Conservation (phyloP, 1,139 yeast genomes). For the Saccharomyces hybrid region DNA sequence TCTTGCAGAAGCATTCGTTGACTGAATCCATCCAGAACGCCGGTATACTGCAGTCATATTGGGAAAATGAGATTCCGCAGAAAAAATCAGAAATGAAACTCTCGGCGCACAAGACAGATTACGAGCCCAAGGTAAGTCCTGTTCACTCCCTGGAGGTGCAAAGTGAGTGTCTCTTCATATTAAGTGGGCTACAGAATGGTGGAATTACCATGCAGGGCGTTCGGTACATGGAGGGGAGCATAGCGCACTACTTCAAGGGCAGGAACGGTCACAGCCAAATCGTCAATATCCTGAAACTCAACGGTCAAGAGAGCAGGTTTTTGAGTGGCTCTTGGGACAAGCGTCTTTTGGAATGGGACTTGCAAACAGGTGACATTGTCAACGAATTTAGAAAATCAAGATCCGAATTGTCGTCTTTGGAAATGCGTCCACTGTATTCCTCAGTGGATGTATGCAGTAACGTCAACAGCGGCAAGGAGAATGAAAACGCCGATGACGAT, state of each 20-base stretch:
- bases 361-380: conserved; percentile 56
- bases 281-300: conserved; percentile 63
- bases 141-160: conserved; percentile 85
- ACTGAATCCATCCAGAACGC: conserved; percentile 81
- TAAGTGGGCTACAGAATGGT: conserved; percentile 77
- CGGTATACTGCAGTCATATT: conserved; percentile 75
- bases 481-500: conserved; percentile 46
- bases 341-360: conserved; percentile 75
- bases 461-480: conserved; percentile 3
- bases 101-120: conserved; percentile 37
- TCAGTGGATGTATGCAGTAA: conserved; percentile 34
- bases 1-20: conserved; percentile 83
- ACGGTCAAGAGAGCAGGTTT: conserved; percentile 43
- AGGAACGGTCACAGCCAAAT: conserved; percentile 52
- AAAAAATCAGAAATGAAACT: conserved; percentile 38
- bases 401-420: conserved; percentile 75
- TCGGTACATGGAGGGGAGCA: conserved; percentile 74
- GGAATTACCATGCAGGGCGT: conserved; percentile 82
- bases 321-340: conserved; percentile 92
- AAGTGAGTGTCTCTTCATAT: conserved; percentile 72
- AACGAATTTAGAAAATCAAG: conserved; percentile 45
- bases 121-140: conserved; percentile 69
- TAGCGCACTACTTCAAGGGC: conserved; percentile 67
- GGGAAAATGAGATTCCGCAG: conserved; percentile 93
- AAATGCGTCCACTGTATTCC: conserved; percentile 65